A percentile compares a stretch with the other conserved stretches of the same genome.
Conservation (phyloP, 1,139 yeast genomes). For the Candida frijolesensis region DNA sequence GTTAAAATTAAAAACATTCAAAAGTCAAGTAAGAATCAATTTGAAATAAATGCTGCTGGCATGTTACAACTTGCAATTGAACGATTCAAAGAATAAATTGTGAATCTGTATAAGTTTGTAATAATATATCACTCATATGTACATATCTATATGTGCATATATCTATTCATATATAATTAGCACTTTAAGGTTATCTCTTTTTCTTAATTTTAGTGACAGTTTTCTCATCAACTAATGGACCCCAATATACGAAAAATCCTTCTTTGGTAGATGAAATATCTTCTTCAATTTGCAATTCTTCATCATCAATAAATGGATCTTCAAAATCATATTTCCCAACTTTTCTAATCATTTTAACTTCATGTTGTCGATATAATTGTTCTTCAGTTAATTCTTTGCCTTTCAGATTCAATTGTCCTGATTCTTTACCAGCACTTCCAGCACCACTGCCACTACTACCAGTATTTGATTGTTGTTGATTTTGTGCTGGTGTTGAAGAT, state of each 20-base stretch:
- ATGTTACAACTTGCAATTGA: constrained; percentile 45
- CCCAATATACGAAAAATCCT: constrained; percentile 95
- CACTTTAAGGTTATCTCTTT: constrained; percentile 3
- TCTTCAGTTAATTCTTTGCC: constrained; percentile 50
- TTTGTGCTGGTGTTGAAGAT: constrained; percentile 2
- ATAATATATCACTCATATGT: constrained; percentile 1
- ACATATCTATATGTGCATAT: not conserved
- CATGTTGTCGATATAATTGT: constrained; percentile 46
- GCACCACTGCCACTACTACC: constrained; percentile 27
- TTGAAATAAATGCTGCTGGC: constrained; percentile 38
- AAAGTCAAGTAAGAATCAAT: constrained; percentile 19
- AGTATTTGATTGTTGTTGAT: constrained; percentile 6
- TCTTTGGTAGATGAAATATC: constrained; percentile 90
- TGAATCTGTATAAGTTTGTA: not conserved
- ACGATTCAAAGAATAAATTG: constrained; percentile 23
- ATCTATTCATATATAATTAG: not conserved
- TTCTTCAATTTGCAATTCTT: constrained; percentile 90
- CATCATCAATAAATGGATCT: constrained; percentile 97
- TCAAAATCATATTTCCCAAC: constrained; percentile 89
- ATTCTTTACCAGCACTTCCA: not conserved
- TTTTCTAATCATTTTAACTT: constrained; percentile 57
- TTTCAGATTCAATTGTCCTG: constrained; percentile 30
- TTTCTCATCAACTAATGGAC: constrained; percentile 79
- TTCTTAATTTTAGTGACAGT: constrained; percentile 18
- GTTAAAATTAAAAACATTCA: constrained; percentile 15